Conservation (phyloP, 169 alveolate species). For the Cryptosporidium bovis region DNA sequence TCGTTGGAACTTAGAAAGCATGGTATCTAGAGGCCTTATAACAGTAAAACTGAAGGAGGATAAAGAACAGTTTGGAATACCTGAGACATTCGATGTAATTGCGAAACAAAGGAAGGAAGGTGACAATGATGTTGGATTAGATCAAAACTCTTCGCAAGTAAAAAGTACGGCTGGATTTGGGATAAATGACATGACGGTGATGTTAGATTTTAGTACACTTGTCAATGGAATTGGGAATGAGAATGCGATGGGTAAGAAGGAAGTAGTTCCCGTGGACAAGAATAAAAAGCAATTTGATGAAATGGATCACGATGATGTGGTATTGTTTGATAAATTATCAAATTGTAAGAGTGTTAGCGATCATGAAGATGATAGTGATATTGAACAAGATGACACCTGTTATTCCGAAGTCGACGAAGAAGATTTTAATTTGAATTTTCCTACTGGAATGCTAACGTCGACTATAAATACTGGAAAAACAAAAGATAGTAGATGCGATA, state of each 20-base stretch:
- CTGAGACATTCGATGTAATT: slow-evolving; percentile 12
- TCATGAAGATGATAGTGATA: neutral
- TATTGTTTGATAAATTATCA: neutral
- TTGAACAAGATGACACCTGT: neutral
- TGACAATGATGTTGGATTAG: neutral
- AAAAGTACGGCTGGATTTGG: neutral
- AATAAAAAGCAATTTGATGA: neutral
- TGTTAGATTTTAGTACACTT: slow-evolving; percentile 48
- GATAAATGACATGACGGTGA: slow-evolving; percentile 63
- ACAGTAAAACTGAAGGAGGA: neutral
- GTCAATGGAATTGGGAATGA: neutral
- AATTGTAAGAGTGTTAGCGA: neutral
- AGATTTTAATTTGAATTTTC: slow-evolving; percentile 54
- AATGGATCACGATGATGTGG: neutral
- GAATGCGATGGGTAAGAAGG: neutral
- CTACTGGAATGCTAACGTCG: slow-evolving; percentile 51
- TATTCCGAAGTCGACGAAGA: slow-evolving; percentile 38
- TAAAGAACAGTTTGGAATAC: slow-evolving; percentile 20
- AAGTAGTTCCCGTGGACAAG: too few relatives aligned
- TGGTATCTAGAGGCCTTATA: slow-evolving; percentile 41
- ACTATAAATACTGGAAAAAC: neutral
- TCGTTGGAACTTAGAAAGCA: slow-evolving; percentile 59
- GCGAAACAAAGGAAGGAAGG: neutral
- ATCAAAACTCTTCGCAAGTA: neutral
- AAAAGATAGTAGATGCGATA: neutral